These are phyloP conservation scores for Komagataella kurtzmanii DNA, from an alignment of 805 yeast genomes.

Conservation along the genomic window DNA sequence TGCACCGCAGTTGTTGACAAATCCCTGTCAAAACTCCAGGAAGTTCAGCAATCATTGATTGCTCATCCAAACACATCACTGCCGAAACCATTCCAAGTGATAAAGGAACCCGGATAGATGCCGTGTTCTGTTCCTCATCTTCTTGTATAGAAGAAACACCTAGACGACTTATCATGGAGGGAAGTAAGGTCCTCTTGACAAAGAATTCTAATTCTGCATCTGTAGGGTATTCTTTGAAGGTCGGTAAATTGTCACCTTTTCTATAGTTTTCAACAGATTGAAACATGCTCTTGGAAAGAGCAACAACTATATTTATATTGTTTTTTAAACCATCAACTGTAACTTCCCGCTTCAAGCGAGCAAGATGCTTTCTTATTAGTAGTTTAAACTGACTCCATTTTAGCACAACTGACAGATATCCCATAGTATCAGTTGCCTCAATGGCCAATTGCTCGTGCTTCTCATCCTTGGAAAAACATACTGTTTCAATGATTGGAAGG, in stretches of 20 bases:
- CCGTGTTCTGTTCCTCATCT: constrained; percentile 70
- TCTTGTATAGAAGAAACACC: constrained; percentile 46
- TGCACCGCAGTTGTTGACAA: constrained; percentile 80
- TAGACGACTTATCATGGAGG: constrained; percentile 35
- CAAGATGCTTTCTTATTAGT: constrained; percentile 52
- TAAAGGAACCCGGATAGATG: constrained; percentile 61
- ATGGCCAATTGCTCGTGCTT: constrained; percentile 46
- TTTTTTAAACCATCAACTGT: constrained; percentile 30
- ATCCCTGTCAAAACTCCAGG: constrained; percentile 77
- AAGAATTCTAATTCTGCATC: constrained; percentile 20
- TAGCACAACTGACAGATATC: constrained; percentile 39
- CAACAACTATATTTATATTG: constrained; percentile 39
- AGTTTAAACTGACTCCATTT: constrained; percentile 78
- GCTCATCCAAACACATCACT: constrained; percentile 46
- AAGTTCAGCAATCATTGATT: constrained; percentile 39
- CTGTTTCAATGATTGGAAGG: constrained; percentile 76
- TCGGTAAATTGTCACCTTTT: background rate
- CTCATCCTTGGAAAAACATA: constrained; percentile 38
- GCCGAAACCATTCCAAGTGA: constrained; percentile 70
- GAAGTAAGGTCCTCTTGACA: constrained; percentile 22
- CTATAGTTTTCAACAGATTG: constrained; percentile 1
- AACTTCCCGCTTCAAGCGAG: background rate
- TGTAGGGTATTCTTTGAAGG: background rate
- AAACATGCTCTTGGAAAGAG: constrained; percentile 28
- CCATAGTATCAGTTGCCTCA: constrained; percentile 54